A percentile compares a stretch with the other conserved stretches of the same genome.
phyloP scores from a whole-genome alignment of 2,329 filamentous ascomycete species.

The Ophiostoma himal-ulmi region DNA sequence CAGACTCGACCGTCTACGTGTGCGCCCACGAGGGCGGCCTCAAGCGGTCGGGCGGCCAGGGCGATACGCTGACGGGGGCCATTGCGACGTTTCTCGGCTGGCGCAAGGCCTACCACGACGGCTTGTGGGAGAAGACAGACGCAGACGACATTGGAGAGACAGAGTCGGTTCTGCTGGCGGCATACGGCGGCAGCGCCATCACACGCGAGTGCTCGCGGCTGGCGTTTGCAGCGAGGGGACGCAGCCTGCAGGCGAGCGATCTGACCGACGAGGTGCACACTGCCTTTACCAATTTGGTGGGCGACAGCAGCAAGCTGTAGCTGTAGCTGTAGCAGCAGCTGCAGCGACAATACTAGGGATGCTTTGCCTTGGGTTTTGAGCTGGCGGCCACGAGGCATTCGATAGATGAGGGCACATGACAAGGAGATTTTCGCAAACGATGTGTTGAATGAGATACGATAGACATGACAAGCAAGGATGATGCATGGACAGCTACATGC shows the following conservation, averaged over 20 bases:
- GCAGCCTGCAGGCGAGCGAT: slow-evolving; percentile 87
- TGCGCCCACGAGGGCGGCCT: slow-evolving; percentile 73
- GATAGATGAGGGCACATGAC: background rate
- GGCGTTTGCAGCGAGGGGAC: slow-evolving; percentile 78
- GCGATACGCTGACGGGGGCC: slow-evolving; percentile 86
- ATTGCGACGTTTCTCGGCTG: slow-evolving; percentile 86
- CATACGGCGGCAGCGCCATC: slow-evolving; percentile 79
- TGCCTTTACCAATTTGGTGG: slow-evolving; percentile 75
- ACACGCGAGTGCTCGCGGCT: slow-evolving; percentile 80
- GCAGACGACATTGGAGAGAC: slow-evolving; percentile 37
- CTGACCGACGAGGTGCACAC: slow-evolving; percentile 82
- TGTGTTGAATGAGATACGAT: background rate
- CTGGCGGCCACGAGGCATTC: background rate
- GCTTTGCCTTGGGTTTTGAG: background rate
- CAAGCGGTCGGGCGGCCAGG: slow-evolving; percentile 91
- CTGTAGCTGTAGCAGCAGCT: background rate
- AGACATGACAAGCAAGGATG: background rate
- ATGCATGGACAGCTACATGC: background rate
- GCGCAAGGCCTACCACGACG: slow-evolving; percentile 78
- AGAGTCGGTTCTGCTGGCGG: slow-evolving; percentile 64
- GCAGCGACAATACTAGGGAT: background rate
- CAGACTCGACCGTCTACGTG: slow-evolving; percentile 47
- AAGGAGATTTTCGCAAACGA: background rate
- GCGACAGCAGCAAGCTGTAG: slow-evolving; percentile 45
- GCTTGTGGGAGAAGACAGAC: slow-evolving; percentile 56